Conservation (phyloP, 345 rosid genomes). For the Salix exigua region DNA sequence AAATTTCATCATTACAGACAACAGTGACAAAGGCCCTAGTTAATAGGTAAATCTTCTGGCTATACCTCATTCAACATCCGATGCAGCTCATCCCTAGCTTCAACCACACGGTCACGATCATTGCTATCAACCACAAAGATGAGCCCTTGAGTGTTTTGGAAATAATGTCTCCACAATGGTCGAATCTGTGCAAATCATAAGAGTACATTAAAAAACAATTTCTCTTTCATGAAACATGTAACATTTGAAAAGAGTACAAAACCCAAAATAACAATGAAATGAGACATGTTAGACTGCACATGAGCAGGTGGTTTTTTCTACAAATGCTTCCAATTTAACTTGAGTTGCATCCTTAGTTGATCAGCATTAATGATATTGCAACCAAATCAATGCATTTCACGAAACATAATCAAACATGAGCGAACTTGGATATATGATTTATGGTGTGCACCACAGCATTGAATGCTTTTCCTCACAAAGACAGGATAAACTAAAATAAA, state of each 20-base stretch:
- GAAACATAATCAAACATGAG: too few species aligned
- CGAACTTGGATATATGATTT: too few species aligned
- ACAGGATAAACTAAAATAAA: conserved; percentile 24
- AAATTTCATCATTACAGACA: background rate
- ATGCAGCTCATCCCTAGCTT: conserved; percentile 21
- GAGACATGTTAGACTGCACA: background rate
- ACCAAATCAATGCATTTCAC: background rate
- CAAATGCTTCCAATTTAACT: background rate
- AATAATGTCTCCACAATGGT: conserved; percentile 24
- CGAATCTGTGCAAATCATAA: conserved; percentile 1
- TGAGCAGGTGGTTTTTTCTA: background rate
- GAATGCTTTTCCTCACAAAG: conserved; percentile 22
- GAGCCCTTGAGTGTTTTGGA: conserved; percentile 24
- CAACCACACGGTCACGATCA: conserved; percentile 18
- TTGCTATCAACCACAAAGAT: conserved; percentile 21
- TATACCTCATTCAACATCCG: conserved; percentile 23
- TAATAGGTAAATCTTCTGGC: background rate
- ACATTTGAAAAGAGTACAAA: background rate
- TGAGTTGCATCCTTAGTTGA: background rate
- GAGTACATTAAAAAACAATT: background rate
- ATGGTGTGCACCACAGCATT: conserved; percentile 24
- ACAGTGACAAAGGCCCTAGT: background rate
- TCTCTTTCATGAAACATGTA: background rate
- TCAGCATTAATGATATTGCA: background rate
- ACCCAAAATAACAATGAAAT: background rate